A percentile compares a stretch with the other conserved stretches of the same genome.
Conservation (phyloP, 257 asterid species). For the Catharanthus roseus region DNA sequence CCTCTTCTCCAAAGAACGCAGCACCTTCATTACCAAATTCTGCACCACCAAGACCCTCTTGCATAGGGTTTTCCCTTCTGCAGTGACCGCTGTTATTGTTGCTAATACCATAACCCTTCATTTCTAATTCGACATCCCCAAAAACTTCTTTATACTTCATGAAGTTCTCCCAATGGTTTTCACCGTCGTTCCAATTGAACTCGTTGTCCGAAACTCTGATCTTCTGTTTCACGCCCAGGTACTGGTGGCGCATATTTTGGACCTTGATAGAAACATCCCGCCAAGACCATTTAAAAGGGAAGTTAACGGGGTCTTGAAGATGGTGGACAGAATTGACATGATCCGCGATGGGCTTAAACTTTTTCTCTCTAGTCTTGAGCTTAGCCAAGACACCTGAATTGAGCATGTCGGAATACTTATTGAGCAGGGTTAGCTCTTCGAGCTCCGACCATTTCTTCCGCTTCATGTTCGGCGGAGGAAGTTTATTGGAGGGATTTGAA, state of each 20-base stretch:
- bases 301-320: constrained; percentile 59
- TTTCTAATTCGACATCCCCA: constrained; percentile 74
- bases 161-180: constrained; percentile 91
- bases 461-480: constrained; percentile 47
- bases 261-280: constrained; percentile 93
- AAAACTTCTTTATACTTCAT: constrained; percentile 77
- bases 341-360: constrained; percentile 92
- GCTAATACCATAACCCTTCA: constrained; percentile 15
- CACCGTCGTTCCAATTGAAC: constrained; percentile 87
- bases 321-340: constrained; percentile 83
- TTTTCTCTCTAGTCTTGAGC: constrained; percentile 90
- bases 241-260: constrained; percentile 98
- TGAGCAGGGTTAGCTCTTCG: constrained; percentile 75
- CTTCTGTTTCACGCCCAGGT: constrained; percentile 90
- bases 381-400: constrained; percentile 67
- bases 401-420: constrained; percentile 66
- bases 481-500: constrained; percentile 2
- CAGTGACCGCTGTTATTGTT: neutral
- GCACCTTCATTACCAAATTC: constrained; percentile 43
- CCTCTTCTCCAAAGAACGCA: constrained; percentile 19
- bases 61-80: constrained; percentile 4
- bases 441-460: constrained; percentile 96
- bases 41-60: constrained; percentile 1
- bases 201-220: constrained; percentile 52
- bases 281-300: constrained; percentile 97